Conservation (phyloP, 2,329 filamentous ascomycete genomes). For the Hyphodiscus sp. region DNA sequence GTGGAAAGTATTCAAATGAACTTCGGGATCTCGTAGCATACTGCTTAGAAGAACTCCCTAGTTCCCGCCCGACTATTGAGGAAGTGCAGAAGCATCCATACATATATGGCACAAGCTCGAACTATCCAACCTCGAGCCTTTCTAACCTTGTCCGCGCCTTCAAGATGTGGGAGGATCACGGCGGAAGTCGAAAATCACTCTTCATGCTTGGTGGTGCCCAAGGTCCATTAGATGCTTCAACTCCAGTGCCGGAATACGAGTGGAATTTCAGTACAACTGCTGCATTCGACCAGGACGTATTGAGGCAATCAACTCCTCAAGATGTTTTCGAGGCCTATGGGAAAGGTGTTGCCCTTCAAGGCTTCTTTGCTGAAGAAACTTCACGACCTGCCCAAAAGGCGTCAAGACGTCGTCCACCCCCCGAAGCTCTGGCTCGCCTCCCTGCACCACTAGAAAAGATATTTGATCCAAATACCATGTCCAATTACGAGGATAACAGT, state of each 20-base stretch:
- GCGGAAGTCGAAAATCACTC: slow-evolving; percentile 61
- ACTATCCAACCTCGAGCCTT: slow-evolving; percentile 58
- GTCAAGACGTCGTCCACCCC: slow-evolving; percentile 45
- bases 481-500: slow-evolving; percentile 59
- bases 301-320: slow-evolving; percentile 45
- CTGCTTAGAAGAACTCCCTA: slow-evolving; percentile 63
- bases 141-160: slow-evolving; percentile 64
- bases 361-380: slow-evolving; percentile 35
- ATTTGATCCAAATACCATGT: slow-evolving; percentile 60
- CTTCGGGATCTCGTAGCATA: slow-evolving; percentile 67
- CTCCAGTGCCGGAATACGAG: slow-evolving; percentile 47
- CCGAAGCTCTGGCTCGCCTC: slow-evolving; percentile 50
- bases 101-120: slow-evolving; percentile 53
- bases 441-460: slow-evolving; percentile 54
- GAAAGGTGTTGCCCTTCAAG: slow-evolving; percentile 46
- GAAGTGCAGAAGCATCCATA: slow-evolving; percentile 65
- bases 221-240: slow-evolving; percentile 32
- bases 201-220: slow-evolving; percentile 56
- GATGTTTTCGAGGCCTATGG: slow-evolving; percentile 58
- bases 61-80: slow-evolving; percentile 62
- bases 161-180: slow-evolving; percentile 68
- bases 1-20: slow-evolving; percentile 61
- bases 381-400: slow-evolving; percentile 41
- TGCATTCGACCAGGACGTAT: slow-evolving; percentile 54
- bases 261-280: slow-evolving; percentile 64